phyloP scores from a whole-genome alignment of 192 early-diverging fungal species.

The Linnemannia zychae region DNA sequence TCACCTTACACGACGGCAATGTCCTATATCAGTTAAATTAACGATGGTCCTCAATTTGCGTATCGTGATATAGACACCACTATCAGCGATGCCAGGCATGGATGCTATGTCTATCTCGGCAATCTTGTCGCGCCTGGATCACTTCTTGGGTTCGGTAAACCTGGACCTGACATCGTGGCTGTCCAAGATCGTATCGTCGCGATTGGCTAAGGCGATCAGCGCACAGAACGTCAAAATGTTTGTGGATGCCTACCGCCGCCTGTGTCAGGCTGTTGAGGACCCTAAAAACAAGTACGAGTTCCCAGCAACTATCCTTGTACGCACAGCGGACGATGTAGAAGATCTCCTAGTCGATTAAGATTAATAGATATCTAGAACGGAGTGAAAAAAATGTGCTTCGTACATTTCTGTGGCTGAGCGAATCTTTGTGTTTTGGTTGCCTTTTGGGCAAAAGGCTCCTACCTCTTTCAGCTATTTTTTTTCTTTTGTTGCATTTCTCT shows the following conservation, averaged over 20 bases:
- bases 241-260: constrained; percentile 69
- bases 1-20: neutral
- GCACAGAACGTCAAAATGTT: constrained; percentile 68
- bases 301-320: constrained; percentile 69
- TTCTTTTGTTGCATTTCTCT: neutral
- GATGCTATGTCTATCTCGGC: constrained; percentile 64
- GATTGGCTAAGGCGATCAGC: constrained; percentile 66
- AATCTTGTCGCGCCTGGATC: constrained; percentile 73
- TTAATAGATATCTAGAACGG: neutral
- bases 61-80: constrained; percentile 63
- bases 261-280: constrained; percentile 70
- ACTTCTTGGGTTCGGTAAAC: constrained; percentile 71
- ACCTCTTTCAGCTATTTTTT: neutral
- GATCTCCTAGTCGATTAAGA: constrained; percentile 66
- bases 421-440: constrained; percentile 13
- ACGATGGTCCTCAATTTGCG: neutral
- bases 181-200: constrained; percentile 59
- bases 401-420: constrained; percentile 1
- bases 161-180: constrained; percentile 70
- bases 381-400: constrained; percentile 3
- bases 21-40: neutral
- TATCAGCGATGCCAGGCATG: constrained; percentile 66
- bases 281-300: constrained; percentile 73
- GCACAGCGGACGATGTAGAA: constrained; percentile 82
- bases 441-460: neutral